A percentile compares a stretch with the other conserved stretches of the same genome.
These are phyloP conservation scores for Talaromyces marneffei DNA, from an alignment of 2,329 filamentous ascomycete species.

Conservation along the genomic window DNA sequence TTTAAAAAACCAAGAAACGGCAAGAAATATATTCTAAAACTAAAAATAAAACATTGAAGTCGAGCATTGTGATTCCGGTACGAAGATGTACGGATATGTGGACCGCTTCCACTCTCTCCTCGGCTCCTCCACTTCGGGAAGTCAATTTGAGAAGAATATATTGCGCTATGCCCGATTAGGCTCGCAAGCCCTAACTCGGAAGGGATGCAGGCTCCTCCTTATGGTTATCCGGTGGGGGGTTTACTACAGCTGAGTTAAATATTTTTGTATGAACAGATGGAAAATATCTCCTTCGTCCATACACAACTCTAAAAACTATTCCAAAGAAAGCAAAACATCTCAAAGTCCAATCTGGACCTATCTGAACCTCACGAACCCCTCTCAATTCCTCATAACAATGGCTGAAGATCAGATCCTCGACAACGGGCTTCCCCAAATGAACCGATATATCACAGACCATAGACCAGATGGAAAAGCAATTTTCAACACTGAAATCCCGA, in stretches of 20 bases:
- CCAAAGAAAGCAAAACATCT: neutral
- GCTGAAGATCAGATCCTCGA: conserved; percentile 3
- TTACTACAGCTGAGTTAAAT: neutral
- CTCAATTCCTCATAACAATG: neutral
- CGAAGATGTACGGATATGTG: neutral
- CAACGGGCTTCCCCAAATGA: conserved; percentile 9
- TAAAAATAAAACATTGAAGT: neutral
- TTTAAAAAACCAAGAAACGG: too few relatives aligned
- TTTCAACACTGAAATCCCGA: neutral
- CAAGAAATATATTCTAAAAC: neutral
- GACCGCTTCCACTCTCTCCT: neutral
- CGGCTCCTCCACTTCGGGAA: conserved; percentile 7
- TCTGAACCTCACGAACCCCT: too few relatives aligned
- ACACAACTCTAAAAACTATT: too few relatives aligned
- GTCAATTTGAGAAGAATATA: neutral
- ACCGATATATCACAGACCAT: conserved; percentile 16
- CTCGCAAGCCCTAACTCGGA: neutral
- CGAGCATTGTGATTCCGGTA: neutral
- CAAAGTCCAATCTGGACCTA: neutral
- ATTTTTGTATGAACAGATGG: neutral
- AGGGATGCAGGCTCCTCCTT: neutral
- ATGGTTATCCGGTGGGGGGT: neutral
- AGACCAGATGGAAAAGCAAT: conserved; percentile 8
- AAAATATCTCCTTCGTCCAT: neutral
- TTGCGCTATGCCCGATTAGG: neutral